A percentile compares a stretch with the other conserved stretches of the same genome.
Evolutionary conservation across 2,329 filamentous ascomycete genomes (phyloP).

Genomic region (Aureobasidium melanogenum): DNA sequence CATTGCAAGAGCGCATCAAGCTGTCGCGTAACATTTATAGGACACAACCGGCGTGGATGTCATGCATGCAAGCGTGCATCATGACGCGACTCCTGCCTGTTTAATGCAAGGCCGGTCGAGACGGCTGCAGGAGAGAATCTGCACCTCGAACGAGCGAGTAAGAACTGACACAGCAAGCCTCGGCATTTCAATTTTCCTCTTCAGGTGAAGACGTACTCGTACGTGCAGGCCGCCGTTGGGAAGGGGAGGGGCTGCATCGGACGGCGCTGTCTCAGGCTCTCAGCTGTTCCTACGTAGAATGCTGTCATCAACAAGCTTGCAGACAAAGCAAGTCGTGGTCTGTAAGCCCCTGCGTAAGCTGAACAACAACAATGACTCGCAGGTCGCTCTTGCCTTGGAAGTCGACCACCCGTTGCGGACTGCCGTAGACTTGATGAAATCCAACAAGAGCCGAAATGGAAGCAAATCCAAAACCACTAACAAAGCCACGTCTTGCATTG

Average conservation of each 20-base stretch:
- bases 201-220: neutral
- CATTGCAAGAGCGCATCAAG: neutral
- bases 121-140: neutral
- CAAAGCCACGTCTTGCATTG: neutral
- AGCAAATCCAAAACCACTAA: neutral
- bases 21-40: neutral
- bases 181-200: neutral
- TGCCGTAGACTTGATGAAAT: neutral
- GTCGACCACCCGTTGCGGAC: neutral
- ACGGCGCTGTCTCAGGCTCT: constrained; percentile 2
- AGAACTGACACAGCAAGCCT: neutral
- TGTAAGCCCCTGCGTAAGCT: neutral
- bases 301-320: neutral
- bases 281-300: neutral
- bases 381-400: neutral
- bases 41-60: neutral
- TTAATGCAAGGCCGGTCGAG: neutral
- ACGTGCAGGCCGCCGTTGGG: neutral
- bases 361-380: neutral
- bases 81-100: neutral
- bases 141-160: neutral
- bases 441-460: neutral
- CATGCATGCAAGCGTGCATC: neutral
- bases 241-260: neutral
- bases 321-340: neutral